phyloP scores from a whole-genome alignment of 2,329 filamentous ascomycete genomes.

The Coniosporium tulheliwenetii region DNA sequence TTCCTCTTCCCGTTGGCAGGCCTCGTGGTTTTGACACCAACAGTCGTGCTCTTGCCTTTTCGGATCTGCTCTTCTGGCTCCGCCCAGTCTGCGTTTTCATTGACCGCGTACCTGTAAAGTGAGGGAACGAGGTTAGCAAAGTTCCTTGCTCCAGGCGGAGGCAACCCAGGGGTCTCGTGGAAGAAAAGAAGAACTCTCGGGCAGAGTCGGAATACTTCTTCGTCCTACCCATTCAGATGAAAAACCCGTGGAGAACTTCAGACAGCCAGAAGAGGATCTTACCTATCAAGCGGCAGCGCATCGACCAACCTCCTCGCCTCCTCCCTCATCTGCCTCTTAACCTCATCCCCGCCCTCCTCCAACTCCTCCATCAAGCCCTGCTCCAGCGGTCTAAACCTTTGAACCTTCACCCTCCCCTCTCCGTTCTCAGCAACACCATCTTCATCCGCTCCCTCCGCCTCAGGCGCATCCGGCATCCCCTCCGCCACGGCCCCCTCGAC shows the following conservation, averaged over 20 bases:
- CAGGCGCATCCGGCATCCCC: slow-evolving; percentile 28
- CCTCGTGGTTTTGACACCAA: slow-evolving; percentile 44
- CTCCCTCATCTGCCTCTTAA: slow-evolving; percentile 52
- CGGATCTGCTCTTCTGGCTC: slow-evolving; percentile 60
- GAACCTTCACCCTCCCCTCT: slow-evolving; percentile 47
- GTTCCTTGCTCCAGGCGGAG: too few species aligned
- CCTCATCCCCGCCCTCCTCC: slow-evolving; percentile 66
- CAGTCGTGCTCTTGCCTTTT: slow-evolving; percentile 33
- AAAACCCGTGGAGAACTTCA: too few species aligned
- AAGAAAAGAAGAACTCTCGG: too few species aligned
- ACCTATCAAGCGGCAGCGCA: slow-evolving; percentile 76
- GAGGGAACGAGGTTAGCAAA: too few species aligned
- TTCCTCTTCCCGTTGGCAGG: slow-evolving; percentile 15
- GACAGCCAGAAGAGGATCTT: slow-evolving; percentile 22
- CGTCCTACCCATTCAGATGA: too few species aligned
- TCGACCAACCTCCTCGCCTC: slow-evolving; percentile 83
- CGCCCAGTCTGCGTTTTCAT: slow-evolving; percentile 34
- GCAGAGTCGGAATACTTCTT: too few species aligned
- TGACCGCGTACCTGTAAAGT: slow-evolving; percentile 18
- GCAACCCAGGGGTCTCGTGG: too few species aligned
- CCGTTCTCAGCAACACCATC: slow-evolving; percentile 26
- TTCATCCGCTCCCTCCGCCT: slow-evolving; percentile 12
- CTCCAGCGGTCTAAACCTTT: slow-evolving; percentile 53
- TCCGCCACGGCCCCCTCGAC: slow-evolving; percentile 51
- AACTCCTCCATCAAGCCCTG: slow-evolving; percentile 66